phyloP scores from a whole-genome alignment of 148 eudicot genomes.

The Chenopodium suecicum region DNA sequence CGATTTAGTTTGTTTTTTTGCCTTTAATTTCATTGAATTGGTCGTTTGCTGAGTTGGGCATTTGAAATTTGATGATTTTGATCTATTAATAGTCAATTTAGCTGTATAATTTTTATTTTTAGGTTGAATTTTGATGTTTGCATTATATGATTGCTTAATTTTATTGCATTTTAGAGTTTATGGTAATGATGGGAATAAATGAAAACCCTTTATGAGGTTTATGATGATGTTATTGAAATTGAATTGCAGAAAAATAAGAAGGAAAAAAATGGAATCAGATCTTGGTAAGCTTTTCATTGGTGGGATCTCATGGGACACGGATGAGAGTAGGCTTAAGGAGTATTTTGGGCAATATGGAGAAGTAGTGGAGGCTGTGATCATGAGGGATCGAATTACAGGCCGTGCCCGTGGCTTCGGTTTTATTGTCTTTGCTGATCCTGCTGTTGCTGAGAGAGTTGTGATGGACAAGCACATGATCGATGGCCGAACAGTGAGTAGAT shows the following conservation, averaged over 20 bases:
- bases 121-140: constrained; percentile 10
- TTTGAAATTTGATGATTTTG: constrained; percentile 9
- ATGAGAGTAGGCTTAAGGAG: constrained; percentile 75
- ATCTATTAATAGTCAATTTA: not conserved
- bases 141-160: not conserved
- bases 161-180: not conserved
- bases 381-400: constrained; percentile 78
- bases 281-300: constrained; percentile 81
- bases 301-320: constrained; percentile 95
- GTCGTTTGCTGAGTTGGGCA: constrained; percentile 16
- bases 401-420: constrained; percentile 94
- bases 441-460: constrained; percentile 72
- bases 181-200: constrained; percentile 13
- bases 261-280: constrained; percentile 62
- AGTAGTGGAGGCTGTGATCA: constrained; percentile 77
- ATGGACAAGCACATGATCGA: constrained; percentile 84
- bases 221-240: constrained; percentile 19
- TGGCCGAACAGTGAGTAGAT: constrained; percentile 74
- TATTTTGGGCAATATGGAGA: constrained; percentile 78
- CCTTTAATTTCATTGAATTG: constrained; percentile 34
- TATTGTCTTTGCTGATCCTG: constrained; percentile 67
- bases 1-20: constrained; percentile 14
- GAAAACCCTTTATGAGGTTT: not conserved
- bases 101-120: constrained; percentile 18
- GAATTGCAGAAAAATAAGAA: constrained; percentile 40